Evolutionary conservation across 192 early-diverging fungal genomes (phyloP).

Genomic region (Entomortierella lignicola): DNA sequence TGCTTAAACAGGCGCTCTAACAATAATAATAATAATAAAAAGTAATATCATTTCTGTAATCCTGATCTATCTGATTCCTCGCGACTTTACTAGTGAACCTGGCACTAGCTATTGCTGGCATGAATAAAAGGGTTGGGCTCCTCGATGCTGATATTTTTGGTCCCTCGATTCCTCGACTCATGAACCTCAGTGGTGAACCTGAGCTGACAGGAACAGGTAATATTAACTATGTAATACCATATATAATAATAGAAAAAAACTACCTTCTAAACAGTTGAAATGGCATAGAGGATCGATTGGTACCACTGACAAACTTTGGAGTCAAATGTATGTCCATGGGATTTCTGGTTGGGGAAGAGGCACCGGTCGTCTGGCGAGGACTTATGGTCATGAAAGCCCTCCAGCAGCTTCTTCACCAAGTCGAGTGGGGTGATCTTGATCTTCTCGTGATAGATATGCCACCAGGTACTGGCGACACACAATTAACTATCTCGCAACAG

Average conservation of each 20-base stretch:
- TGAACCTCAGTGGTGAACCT: conserved; percentile 84
- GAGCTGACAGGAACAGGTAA: conserved; percentile 68
- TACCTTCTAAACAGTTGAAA: neutral
- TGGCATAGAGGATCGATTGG: conserved; percentile 60
- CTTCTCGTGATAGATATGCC: conserved; percentile 91
- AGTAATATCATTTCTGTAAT: neutral
- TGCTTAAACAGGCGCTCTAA: neutral
- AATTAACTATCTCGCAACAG: conserved; percentile 87
- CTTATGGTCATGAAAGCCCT: conserved; percentile 96
- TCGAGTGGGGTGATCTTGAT: conserved; percentile 83
- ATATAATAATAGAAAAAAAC: no score
- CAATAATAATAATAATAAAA: neutral
- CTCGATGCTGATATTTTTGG: conserved; percentile 96
- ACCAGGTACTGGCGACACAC: conserved; percentile 93
- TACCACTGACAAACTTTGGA: conserved; percentile 87
- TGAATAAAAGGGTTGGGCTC: conserved; percentile 73
- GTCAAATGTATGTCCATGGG: conserved; percentile 94
- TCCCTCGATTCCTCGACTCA: conserved; percentile 86
- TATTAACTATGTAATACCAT: no score
- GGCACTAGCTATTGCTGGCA: conserved; percentile 72
- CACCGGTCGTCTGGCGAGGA: conserved; percentile 89
- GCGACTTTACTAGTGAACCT: conserved; percentile 71
- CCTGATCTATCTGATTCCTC: neutral
- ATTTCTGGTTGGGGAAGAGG: conserved; percentile 80
- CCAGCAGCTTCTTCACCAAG: conserved; percentile 86